These are phyloP conservation scores for Vinca major DNA, from an alignment of 305 asterid species.

Conservation along the genomic window DNA sequence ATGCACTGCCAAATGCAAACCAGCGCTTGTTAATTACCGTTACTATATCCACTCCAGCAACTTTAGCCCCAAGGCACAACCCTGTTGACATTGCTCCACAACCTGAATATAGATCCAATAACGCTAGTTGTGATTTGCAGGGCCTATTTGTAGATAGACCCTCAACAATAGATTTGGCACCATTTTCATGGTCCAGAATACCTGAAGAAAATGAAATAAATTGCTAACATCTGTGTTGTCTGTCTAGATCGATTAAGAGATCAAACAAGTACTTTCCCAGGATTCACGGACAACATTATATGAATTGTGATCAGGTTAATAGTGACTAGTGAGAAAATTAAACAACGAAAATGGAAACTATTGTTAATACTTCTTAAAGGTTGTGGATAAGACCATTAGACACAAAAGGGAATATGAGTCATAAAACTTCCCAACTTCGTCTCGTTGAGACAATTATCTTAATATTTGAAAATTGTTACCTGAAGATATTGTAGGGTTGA, in stretches of 20 bases:
- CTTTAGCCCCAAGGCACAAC: conserved; percentile 60
- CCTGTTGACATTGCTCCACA: conserved; percentile 91
- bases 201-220: neutral
- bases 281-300: neutral
- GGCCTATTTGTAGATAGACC: neutral
- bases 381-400: neutral
- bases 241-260: neutral
- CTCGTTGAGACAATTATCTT: neutral
- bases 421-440: neutral
- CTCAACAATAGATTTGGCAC: neutral
- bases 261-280: neutral
- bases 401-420: neutral
- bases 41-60: conserved; percentile 45
- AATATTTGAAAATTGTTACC: neutral
- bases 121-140: neutral
- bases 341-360: neutral
- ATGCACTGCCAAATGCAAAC: neutral
- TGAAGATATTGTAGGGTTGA: neutral
- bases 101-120: conserved; percentile 66
- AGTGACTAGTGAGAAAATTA: neutral
- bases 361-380: neutral
- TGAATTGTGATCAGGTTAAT: neutral
- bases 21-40: conserved; percentile 31
- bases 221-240: neutral
- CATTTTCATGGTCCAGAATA: neutral